Evolutionary conservation across 257 asterid genomes (phyloP).

Genomic region (Buddleja alternifolia): DNA sequence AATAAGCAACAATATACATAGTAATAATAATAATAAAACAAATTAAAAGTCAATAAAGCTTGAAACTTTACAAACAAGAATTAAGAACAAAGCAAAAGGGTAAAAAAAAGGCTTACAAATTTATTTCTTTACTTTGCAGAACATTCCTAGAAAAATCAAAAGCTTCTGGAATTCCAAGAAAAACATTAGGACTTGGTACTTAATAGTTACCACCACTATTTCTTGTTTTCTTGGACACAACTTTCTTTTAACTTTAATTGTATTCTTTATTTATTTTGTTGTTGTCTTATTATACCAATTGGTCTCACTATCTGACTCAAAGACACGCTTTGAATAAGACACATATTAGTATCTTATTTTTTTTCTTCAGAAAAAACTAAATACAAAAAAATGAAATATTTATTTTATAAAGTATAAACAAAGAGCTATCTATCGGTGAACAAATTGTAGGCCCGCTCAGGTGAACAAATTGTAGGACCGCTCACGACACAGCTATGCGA

Average conservation of each 20-base stretch:
- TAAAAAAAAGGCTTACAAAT: neutral
- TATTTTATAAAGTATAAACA: too few relatives aligned
- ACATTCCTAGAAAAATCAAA: slow-evolving; percentile 24
- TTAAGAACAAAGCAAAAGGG: slow-evolving; percentile 3
- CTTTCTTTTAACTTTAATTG: slow-evolving; percentile 27
- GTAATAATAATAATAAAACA: too few relatives aligned
- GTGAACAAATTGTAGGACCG: too few relatives aligned
- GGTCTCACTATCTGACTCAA: slow-evolving; percentile 21
- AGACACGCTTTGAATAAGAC: neutral
- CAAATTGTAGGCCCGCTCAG: too few relatives aligned
- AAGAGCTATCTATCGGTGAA: too few relatives aligned
- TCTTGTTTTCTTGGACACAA: slow-evolving; percentile 22
- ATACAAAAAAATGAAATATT: too few relatives aligned
- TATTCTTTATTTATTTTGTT: slow-evolving; percentile 4
- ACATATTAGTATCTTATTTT: too few relatives aligned
- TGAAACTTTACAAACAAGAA: slow-evolving; percentile 36
- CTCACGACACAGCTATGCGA: too few relatives aligned
- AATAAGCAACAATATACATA: slow-evolving; percentile 43
- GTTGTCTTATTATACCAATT: slow-evolving; percentile 12
- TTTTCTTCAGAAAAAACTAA: too few relatives aligned
- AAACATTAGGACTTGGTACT: slow-evolving; percentile 21
- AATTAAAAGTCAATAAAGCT: slow-evolving; percentile 37
- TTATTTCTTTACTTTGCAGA: too few relatives aligned
- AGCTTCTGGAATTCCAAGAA: slow-evolving; percentile 34
- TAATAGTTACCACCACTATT: slow-evolving; percentile 33